Evolutionary conservation across 75 land plant genomes (phyloP), one percentile per base, ranked within the genome.

Genomic region (Picea glauca): DNA sequence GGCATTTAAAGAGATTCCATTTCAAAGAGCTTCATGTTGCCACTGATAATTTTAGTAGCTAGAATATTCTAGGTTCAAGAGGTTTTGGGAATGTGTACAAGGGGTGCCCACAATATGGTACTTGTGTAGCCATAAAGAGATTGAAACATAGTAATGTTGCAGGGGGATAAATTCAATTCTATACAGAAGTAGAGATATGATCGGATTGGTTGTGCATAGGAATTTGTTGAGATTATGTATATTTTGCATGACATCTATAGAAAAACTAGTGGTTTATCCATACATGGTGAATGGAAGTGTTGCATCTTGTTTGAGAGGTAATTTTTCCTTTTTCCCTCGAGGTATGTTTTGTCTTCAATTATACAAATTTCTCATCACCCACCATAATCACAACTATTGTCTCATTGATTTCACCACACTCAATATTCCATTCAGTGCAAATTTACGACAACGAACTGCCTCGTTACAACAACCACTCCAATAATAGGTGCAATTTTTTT

Each of bases 241-340:
- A 13, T 93, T 90, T 79, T 91, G 96, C 74, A 86, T 84, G 78
- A 86, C 96, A 5, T n/a, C 89, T 58, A 81, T 78, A 33, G 94
- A 94, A 61, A 85, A 85, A 75, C 83, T 92, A 12, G 81, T 94
- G 5, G 92, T 94, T 61, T 94, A 92, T 68, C 96, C 94, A 2
- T 92, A 88, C 75, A 94, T 92, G 96, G 80, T 89, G 0, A 94
- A 94, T 84, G 96, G 94, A 35, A 94, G 94, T 81, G 96, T 94
- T 23, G 94, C 96, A 58, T 90, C 96, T 4, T 89, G 96, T 2
- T 91, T 94, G 26, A 90, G 87, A 85, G 96, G 96, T 94, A 79
- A 58, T 4, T 17, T 58, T 6, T 56, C 40, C 17, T 66, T 17
- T 0, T n/a, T 26, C 23, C 56, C 2, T 33, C 12, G 0, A 2